A percentile compares a stretch with the other conserved stretches of the same genome.
Conservation (phyloP, 163 green algal genomes). For the Scenedesmus sp. region DNA sequence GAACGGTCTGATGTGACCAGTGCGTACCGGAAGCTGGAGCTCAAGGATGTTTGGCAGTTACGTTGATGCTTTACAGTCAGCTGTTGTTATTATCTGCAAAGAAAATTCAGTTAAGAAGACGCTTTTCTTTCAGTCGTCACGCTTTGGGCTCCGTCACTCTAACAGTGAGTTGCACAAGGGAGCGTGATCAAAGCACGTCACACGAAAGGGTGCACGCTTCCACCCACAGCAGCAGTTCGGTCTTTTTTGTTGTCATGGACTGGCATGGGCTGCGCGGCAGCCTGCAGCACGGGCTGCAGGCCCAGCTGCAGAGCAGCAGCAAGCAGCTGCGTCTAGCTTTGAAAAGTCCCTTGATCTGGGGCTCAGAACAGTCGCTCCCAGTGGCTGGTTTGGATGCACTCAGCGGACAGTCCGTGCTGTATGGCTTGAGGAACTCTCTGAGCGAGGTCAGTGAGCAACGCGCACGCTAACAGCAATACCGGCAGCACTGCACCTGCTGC, state of each 20-base stretch:
- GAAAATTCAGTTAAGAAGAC: too few species aligned
- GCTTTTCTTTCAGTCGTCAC: too few species aligned
- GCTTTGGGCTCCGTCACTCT: too few species aligned
- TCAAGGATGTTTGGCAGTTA: too few species aligned
- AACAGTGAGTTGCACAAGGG: too few species aligned
- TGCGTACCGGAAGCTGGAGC: too few species aligned
- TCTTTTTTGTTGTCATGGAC: neutral
- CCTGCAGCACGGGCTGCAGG: neutral
- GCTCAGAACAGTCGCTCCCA: neutral
- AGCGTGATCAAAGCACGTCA: too few species aligned
- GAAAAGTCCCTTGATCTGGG: neutral
- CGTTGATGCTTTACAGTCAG: too few species aligned
- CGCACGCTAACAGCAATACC: neutral
- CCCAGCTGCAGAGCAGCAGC: neutral
- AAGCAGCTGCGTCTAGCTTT: neutral
- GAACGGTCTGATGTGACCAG: too few species aligned
- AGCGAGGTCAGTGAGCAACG: neutral
- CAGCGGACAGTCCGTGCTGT: constrained; percentile 26
- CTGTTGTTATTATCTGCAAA: too few species aligned
- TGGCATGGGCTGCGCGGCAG: neutral
- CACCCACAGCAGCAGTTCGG: neutral
- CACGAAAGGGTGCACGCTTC: neutral
- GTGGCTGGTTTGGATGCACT: constrained; percentile 37
- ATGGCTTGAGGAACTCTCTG: constrained; percentile 1
- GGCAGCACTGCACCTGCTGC: neutral